Base-by-base conservation (phyloP, 2,329 filamentous ascomycete genomes). In the Phyllosticta capitalensis region DNA sequence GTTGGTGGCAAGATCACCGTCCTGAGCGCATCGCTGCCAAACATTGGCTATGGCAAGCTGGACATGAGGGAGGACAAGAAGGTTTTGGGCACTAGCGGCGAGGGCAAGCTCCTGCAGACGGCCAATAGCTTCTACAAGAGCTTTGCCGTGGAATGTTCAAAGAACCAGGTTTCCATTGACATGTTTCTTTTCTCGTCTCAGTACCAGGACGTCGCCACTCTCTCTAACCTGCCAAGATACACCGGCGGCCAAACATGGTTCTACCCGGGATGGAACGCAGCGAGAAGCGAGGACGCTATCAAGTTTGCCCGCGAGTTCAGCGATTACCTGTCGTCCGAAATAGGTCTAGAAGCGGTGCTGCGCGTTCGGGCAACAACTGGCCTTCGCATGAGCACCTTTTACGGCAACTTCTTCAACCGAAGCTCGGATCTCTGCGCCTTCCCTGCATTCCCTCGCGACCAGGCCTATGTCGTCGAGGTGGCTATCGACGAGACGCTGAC, bases 331-430 rank as follows among this genome's bases (percentile, higher is more conserved):
- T 96, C 92, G 9, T 86, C 92, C 0, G 94, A 99, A 74, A 96
- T 99, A 69, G 94, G 92, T 0, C 78, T 99, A 38, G 94, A 99
- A 75, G 94, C 94, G 51, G 94, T 99, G 45, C 86, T 99, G 59
- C 88, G 94, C 71, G 94, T 99, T 48, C 87, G 94, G 65, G 94
- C 94, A 19, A 96, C 92, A 1, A 97, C 92, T 22, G 94, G 94
- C 56, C 78, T 99, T 61, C 86, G 94, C 58, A 97, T 97, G 89
- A 96, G 87, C 77, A 92, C 92, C 1, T 99, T 99, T 76, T 99
- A 97, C 74, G 94, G 94, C 66, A 99, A 99, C 78, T 99, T 99
- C 76, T 99, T 99, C 81, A 99, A 97, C 79, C 84, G 94, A 66
- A 96, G 90, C 71, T 96, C 92, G 17, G 94, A 99, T 76, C 84